Base-by-base conservation (phyloP, 139 green algal species). In the Tetraselmis striata region DNA sequence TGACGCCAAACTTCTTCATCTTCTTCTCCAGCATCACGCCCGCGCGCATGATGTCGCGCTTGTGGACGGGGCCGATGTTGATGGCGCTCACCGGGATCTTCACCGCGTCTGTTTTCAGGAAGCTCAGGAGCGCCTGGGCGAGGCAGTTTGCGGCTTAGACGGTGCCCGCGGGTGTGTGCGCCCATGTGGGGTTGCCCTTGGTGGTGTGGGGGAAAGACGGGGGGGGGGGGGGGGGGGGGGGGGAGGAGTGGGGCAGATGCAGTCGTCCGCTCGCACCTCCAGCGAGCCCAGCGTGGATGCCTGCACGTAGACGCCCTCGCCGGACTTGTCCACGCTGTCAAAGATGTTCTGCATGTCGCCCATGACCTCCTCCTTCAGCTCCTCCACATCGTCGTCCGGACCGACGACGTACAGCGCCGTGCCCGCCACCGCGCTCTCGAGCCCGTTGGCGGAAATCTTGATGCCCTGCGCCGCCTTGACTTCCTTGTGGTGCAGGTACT, bases 401-500 rank as follows among this genome's bases (percentile, higher is more conserved):
- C 88, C 83, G 2, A 95, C 82, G 32, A 97, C 90, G 32, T 90
- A 90, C 83, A 98, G 83, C 81, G 91, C 87, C 1, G 95, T 98
- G 80, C 96, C 96, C 0, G 97, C 97, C 24, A 99, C 92, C 1
- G 96, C 97, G 76, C 78, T 88, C 86, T 99, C 97, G 32, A 99
- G 89, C 79, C 92, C 91, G 28, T 95, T 93, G 0, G 95, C 95
- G 1, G 94, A 91, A 76, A 99, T 97, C 90, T 99, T 99, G 82
- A 99, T 92, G 28, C 96, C 96, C 89, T 95, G 94, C 58, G 94
- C 94, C 0, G 93, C 95, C 78, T 90, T 87, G 77, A 99, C 92
- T 89, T 98, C 91, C 89, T 99, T 99, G 92, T 99, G 97, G 85
- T 99, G 96, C 82, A 98, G 77, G 85, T 99, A 97, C 31, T 79